These are phyloP conservation scores for Cicer cuneatum DNA, from an alignment of 306 rosid genomes.

Conservation along the genomic window DNA sequence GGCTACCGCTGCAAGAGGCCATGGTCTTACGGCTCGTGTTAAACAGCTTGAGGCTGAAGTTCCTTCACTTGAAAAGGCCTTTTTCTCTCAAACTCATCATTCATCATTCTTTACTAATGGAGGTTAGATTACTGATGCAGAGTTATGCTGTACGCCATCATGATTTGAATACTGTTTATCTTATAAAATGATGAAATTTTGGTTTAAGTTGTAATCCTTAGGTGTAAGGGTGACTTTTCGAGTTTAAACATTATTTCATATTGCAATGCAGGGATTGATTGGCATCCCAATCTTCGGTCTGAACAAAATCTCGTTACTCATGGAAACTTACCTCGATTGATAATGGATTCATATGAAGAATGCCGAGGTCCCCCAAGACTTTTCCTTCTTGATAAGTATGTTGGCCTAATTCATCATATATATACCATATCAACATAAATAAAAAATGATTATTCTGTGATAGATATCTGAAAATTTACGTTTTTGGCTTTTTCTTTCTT, in stretches of 20 bases:
- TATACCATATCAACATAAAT: conserved; percentile 12
- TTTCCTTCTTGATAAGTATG: conserved; percentile 97
- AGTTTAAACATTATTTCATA: conserved; percentile 30
- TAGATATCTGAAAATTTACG: conserved; percentile 32
- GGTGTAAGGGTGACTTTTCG: conserved; percentile 26
- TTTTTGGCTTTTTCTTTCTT: conserved; percentile 37
- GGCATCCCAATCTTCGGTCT: conserved; percentile 83
- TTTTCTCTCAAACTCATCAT: conserved; percentile 83
- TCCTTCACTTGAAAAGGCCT: conserved; percentile 93
- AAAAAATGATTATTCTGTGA: not conserved
- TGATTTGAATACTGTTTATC: conserved; percentile 34
- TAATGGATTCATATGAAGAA: conserved; percentile 97
- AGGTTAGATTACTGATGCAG: conserved; percentile 62
- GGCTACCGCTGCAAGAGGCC: conserved; percentile 91
- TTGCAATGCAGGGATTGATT: conserved; percentile 76
- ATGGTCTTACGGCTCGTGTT: conserved; percentile 85
- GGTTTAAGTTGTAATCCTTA: conserved; percentile 33
- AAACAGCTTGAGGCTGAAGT: conserved; percentile 97
- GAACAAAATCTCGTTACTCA: conserved; percentile 73
- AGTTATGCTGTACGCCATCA: conserved; percentile 33
- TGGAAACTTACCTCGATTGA: conserved; percentile 92
- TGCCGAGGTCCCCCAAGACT: conserved; percentile 90
- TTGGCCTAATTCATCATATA: conserved; percentile 20
- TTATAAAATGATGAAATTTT: conserved; percentile 37
- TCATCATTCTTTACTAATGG: conserved; percentile 69